Base-by-base conservation (phyloP, 768 basidiomycete genomes). In the Leucogyrophana mollusca region DNA sequence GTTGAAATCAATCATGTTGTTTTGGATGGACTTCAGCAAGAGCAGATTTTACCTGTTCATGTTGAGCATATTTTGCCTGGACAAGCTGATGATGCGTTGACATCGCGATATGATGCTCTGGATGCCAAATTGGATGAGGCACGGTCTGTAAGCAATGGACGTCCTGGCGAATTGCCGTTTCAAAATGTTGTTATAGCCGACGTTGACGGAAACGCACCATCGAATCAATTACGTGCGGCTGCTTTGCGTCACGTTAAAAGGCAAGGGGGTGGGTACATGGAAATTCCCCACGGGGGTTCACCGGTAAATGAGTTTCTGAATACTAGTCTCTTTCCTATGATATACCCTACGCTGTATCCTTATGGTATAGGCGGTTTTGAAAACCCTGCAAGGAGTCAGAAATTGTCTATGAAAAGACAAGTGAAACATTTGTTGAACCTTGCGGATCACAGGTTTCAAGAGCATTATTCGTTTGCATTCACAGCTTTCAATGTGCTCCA, bases 301-400 rank as follows among this genome's bases (percentile, higher is more conserved):
- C 65, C 68, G 5, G 59, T 59, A 0, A 68, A 68, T 53, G 68
- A 73, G 41, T 72, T 69, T 53, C 50, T 50, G 24, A 70, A 74
- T 49, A 64, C 65, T 1, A 6, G 34, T 7, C 34, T 75, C n/a
- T 69, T 77, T 36, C 71, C 72, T 1, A 61, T 56, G 47, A 63
- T 72, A 14, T 75, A 69, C 54, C 73, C 74, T 2, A 69, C 70
- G 0, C 43, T 77, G 1, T 75, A 67, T 56, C 73, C 73, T 0
- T 75, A 65, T 54, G 71, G 75, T 0, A 49, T 67, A 17, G 72
- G 74, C 1, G 73, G 74, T 1, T 69, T 72, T 49, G 67, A 76
- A 45, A 56, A 77, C 47, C 14, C 10, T 1, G 17, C 33, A 6
- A 35, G 69, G 0, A 16, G 1, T 1, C 20, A 16, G 0, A 6